Evolutionary conservation across 805 yeast genomes (phyloP).

Genomic region (Metschnikowia henanensis): DNA sequence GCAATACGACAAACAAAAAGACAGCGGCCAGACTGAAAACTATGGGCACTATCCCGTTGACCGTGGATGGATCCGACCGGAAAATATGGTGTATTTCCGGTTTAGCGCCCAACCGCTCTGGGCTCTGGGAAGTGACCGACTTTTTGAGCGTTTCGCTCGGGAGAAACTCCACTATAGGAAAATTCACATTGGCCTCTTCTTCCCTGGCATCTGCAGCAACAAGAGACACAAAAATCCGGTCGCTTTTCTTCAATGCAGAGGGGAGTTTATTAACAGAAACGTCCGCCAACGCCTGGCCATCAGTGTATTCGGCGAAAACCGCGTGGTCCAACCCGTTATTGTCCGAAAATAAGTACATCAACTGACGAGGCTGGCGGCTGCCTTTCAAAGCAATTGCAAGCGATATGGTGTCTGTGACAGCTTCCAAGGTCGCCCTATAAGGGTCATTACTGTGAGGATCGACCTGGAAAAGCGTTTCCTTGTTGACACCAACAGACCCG

Average conservation of each 20-base stretch:
- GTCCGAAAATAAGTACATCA: slow-evolving; percentile 30
- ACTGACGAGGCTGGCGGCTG: slow-evolving; percentile 34
- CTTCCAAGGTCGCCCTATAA: slow-evolving; percentile 29
- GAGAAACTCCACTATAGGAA: slow-evolving; percentile 27
- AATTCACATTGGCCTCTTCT: slow-evolving; percentile 21
- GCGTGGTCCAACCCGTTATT: slow-evolving; percentile 32
- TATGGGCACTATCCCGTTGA: slow-evolving; percentile 50
- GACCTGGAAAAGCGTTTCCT: slow-evolving; percentile 20
- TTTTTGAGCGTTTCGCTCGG: slow-evolving; percentile 29
- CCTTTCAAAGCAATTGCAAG: slow-evolving; percentile 27
- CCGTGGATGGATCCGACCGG: slow-evolving; percentile 52
- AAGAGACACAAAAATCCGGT: slow-evolving; percentile 29
- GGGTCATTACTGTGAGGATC: slow-evolving; percentile 35
- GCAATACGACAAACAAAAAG: slow-evolving; percentile 40
- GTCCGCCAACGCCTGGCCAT: slow-evolving; percentile 22
- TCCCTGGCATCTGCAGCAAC: slow-evolving; percentile 29
- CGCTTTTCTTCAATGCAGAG: slow-evolving; percentile 34
- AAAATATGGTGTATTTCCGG: slow-evolving; percentile 69
- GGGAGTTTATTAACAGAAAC: slow-evolving; percentile 34
- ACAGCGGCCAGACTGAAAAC: slow-evolving; percentile 48
- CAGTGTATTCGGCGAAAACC: slow-evolving; percentile 29
- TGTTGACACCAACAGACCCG: slow-evolving; percentile 31
- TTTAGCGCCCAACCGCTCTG: slow-evolving; percentile 45
- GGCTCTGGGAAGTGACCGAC: slow-evolving; percentile 23
- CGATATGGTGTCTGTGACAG: slow-evolving; percentile 32